Conservation (phyloP, 2,329 filamentous ascomycete genomes). For the Aspergillus novofumigatus region DNA sequence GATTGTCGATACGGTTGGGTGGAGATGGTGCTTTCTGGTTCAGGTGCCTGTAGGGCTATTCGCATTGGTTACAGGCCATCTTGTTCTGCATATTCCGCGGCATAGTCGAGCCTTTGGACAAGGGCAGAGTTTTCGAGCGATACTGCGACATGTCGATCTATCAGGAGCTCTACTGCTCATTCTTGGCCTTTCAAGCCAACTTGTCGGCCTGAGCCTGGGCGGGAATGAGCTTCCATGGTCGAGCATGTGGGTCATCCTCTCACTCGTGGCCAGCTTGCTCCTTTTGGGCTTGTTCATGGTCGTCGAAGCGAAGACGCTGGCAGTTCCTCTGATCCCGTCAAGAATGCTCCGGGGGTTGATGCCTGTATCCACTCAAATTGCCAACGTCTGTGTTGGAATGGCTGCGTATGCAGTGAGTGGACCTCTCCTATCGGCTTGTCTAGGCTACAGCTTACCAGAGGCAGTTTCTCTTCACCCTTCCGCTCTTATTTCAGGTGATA, state of each 20-base stretch:
- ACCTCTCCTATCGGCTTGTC: background rate
- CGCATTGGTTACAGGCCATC: conserved; percentile 51
- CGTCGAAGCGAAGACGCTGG: conserved; percentile 40
- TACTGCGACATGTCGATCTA: conserved; percentile 57
- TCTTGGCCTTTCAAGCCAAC: conserved; percentile 54
- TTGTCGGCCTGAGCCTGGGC: conserved; percentile 42
- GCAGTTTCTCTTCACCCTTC: conserved; percentile 46
- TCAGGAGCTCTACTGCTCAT: conserved; percentile 56
- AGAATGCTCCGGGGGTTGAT: conserved; percentile 53
- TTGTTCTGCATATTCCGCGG: conserved; percentile 49
- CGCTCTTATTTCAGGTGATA: conserved; percentile 43
- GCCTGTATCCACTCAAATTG: conserved; percentile 52
- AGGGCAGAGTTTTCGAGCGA: conserved; percentile 30
- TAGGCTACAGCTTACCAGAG: background rate
- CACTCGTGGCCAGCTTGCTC: conserved; percentile 35
- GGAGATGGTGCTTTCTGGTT: conserved; percentile 53
- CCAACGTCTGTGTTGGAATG: conserved; percentile 59
- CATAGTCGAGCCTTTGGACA: conserved; percentile 5
- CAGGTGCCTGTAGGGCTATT: conserved; percentile 58
- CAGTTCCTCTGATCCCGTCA: conserved; percentile 43
- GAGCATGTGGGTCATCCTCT: conserved; percentile 38
- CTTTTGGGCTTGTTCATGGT: conserved; percentile 36
- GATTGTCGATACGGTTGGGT: conserved; percentile 43
- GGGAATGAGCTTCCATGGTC: conserved; percentile 46
- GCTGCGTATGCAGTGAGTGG: conserved; percentile 57